A percentile compares a stretch with the other conserved stretches of the same genome.
These are phyloP conservation scores for Xylaria arbuscula DNA, from an alignment of 2,329 filamentous ascomycete genomes.

Conservation along the genomic window DNA sequence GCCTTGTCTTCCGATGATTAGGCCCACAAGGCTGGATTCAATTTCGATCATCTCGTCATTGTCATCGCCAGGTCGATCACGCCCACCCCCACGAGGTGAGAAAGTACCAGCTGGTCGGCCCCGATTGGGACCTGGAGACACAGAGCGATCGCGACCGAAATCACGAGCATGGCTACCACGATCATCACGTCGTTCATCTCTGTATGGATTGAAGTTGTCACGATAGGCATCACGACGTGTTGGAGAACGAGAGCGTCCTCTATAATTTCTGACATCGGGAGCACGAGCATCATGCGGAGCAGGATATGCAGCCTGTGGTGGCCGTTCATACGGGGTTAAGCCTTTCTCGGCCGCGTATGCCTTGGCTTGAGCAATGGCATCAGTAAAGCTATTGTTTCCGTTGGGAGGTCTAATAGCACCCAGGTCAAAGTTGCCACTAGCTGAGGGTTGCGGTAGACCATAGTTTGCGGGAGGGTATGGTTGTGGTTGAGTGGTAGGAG, in stretches of 20 bases:
- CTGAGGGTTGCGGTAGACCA: constrained; percentile 73
- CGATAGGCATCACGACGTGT: constrained; percentile 75
- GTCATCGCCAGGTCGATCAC: constrained; percentile 66
- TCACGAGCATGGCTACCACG: constrained; percentile 64
- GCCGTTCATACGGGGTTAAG: constrained; percentile 70
- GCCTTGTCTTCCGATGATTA: constrained; percentile 91
- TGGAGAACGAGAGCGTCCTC: constrained; percentile 79
- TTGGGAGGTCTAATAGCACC: constrained; percentile 82
- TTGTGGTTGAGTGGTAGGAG: constrained; percentile 53
- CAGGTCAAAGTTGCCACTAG: constrained; percentile 81
- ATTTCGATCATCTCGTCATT: constrained; percentile 86
- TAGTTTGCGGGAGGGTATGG: constrained; percentile 55
- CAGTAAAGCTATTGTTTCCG: constrained; percentile 83
- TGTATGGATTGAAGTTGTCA: constrained; percentile 83
- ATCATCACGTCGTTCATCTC: constrained; percentile 83
- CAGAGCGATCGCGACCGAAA: constrained; percentile 77
- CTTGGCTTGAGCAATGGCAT: constrained; percentile 86
- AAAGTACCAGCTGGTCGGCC: constrained; percentile 64
- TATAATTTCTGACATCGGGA: constrained; percentile 66
- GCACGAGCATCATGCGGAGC: constrained; percentile 57
- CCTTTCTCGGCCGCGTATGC: constrained; percentile 85
- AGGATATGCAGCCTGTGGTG: constrained; percentile 57
- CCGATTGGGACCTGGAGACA: constrained; percentile 69
- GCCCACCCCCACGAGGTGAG: constrained; percentile 67
- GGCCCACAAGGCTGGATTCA: constrained; percentile 85